Evolutionary conservation across 805 yeast genomes (phyloP).

Genomic region (Lipomyces spencermartinsiae): DNA sequence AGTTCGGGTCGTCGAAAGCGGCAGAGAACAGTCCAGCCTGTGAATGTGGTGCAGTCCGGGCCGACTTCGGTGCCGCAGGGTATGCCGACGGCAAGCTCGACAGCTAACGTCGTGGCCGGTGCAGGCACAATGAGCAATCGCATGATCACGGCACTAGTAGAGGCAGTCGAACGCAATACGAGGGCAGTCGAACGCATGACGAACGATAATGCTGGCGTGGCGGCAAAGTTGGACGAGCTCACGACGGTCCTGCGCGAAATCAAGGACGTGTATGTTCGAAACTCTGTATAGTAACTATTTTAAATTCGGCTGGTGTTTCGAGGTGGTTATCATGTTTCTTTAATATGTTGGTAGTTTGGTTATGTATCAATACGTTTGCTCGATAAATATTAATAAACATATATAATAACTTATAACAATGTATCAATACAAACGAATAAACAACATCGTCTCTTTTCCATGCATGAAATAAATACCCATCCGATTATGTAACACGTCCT

Average conservation of each 20-base stretch:
- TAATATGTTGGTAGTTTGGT: not conserved
- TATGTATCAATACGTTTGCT: not conserved
- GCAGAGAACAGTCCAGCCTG: not conserved
- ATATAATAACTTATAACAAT: too few relatives aligned
- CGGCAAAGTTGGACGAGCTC: constrained; percentile 23
- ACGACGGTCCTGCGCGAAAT: constrained; percentile 15
- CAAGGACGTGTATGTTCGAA: constrained; percentile 20
- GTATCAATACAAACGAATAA: not conserved
- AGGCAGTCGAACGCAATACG: constrained; percentile 30
- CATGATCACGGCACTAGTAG: constrained; percentile 19
- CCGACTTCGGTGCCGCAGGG: not conserved
- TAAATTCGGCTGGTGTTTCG: constrained; percentile 4
- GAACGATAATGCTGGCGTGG: constrained; percentile 12
- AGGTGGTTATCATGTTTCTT: not conserved
- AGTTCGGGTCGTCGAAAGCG: not conserved
- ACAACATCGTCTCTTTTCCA: not conserved
- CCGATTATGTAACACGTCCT: not conserved
- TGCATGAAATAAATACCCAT: constrained; percentile 1
- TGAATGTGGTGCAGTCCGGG: constrained; percentile 4
- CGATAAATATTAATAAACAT: not conserved
- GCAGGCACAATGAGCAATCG: constrained; percentile 36
- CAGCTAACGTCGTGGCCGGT: constrained; percentile 12
- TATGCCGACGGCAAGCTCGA: constrained; percentile 6
- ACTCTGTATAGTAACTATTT: not conserved
- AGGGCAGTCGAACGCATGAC: constrained; percentile 22